Evolutionary conservation across 192 early-diverging fungal genomes (phyloP).

Genomic region (Rhizophlyctis rosea): DNA sequence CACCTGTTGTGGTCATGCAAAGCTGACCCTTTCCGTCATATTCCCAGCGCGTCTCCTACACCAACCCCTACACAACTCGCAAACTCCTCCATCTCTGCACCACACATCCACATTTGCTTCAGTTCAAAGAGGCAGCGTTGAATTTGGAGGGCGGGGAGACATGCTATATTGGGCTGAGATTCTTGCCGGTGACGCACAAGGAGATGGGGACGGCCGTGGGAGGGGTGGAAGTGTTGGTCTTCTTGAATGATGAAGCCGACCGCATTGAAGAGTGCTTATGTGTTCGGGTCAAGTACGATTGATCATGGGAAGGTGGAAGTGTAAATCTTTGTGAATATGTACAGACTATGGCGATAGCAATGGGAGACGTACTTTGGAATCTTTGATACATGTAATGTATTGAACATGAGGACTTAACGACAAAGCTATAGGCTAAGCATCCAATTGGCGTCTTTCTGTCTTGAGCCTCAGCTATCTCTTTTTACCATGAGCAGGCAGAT

Average conservation of each 20-base stretch:
- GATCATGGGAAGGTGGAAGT: too few species aligned
- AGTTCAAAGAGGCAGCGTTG: conserved; percentile 41
- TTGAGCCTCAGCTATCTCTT: too few species aligned
- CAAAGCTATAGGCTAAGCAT: too few species aligned
- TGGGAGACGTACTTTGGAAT: too few species aligned
- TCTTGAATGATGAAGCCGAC: conserved; percentile 53
- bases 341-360: too few species aligned
- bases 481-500: too few species aligned
- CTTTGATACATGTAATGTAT: too few species aligned
- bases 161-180: conserved; percentile 44
- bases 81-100: conserved; percentile 43
- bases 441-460: too few species aligned
- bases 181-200: conserved; percentile 21
- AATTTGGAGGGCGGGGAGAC: conserved; percentile 36
- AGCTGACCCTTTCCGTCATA: too few species aligned
- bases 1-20: too few species aligned
- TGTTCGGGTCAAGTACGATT: conserved; percentile 38
- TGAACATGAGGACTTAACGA: too few species aligned
- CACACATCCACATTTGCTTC: conserved; percentile 35
- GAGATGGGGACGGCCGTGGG: neutral
- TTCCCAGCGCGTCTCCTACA: conserved; percentile 48
- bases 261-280: conserved; percentile 49
- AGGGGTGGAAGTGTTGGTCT: conserved; percentile 38
- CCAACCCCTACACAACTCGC: conserved; percentile 45
- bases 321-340: too few species aligned